Conservation (phyloP, 768 basidiomycete genomes). For the Amyloporia xantha region DNA sequence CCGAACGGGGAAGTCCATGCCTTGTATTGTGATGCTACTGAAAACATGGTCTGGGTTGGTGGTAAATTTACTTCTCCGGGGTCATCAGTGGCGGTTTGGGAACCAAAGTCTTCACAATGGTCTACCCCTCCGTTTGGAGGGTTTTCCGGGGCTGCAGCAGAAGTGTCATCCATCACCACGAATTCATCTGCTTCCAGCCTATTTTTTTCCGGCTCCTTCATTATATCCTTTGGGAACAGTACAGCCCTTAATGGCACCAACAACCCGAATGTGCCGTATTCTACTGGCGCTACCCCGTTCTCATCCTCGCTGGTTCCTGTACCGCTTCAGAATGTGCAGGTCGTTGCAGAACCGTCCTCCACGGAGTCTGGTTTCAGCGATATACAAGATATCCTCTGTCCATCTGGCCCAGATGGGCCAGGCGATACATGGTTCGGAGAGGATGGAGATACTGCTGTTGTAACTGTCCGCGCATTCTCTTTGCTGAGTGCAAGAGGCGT, state of each 20-base stretch:
- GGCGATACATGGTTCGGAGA: slow-evolving; percentile 81
- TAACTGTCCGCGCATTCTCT: slow-evolving; percentile 72
- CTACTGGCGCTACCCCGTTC: slow-evolving; percentile 75
- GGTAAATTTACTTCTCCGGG: slow-evolving; percentile 68
- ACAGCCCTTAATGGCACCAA: slow-evolving; percentile 55
- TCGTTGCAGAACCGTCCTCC: slow-evolving; percentile 59
- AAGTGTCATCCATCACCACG: slow-evolving; percentile 70
- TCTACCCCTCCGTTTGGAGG: slow-evolving; percentile 75
- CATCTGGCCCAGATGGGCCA: slow-evolving; percentile 71
- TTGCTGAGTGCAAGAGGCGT: slow-evolving; percentile 73
- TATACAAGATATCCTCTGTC: slow-evolving; percentile 75
- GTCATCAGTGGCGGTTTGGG: slow-evolving; percentile 66
- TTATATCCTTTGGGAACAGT: slow-evolving; percentile 61
- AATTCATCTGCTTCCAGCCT: slow-evolving; percentile 67
- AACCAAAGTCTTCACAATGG: slow-evolving; percentile 61
- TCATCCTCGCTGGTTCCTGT: slow-evolving; percentile 86
- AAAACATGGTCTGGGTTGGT: slow-evolving; percentile 69
- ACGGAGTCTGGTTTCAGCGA: slow-evolving; percentile 52
- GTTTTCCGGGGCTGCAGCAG: slow-evolving; percentile 59
- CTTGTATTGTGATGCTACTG: slow-evolving; percentile 68
- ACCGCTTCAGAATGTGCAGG: slow-evolving; percentile 51
- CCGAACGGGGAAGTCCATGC: slow-evolving; percentile 71
- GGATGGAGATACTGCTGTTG: slow-evolving; percentile 60
- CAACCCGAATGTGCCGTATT: slow-evolving; percentile 83
- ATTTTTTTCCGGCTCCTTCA: slow-evolving; percentile 86